Conservation (phyloP, 176 grass and related monocot species). For the Eleusine indica region DNA sequence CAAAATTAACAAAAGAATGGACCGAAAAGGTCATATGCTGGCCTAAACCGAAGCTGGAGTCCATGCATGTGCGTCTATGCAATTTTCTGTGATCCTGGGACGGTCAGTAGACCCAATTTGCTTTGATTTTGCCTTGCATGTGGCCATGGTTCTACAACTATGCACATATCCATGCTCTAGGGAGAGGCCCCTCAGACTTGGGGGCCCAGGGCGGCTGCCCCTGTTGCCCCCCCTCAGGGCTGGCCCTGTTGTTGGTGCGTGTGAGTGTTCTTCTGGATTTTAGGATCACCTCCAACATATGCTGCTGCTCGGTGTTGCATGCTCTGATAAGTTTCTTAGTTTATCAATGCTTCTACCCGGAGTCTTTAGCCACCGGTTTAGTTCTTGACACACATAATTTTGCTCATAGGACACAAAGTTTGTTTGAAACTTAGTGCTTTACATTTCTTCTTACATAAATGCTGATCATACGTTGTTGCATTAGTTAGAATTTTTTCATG, state of each 20-base stretch:
- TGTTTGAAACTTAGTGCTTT: neutral
- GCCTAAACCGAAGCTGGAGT: too few relatives aligned
- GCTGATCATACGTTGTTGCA: neutral
- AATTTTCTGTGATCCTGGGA: too few relatives aligned
- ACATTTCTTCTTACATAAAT: neutral
- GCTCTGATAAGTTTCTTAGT: neutral
- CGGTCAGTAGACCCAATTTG: too few relatives aligned
- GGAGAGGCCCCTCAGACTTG: too few relatives aligned
- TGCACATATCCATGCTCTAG: too few relatives aligned
- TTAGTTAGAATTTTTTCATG: neutral
- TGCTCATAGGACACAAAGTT: neutral
- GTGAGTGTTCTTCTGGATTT: neutral
- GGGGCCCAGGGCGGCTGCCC: too few relatives aligned
- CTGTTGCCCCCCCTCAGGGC: too few relatives aligned
- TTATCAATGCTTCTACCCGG: neutral
- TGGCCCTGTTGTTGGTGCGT: neutral
- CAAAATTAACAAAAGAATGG: too few relatives aligned
- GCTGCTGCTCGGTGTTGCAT: neutral
- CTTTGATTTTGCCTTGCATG: too few relatives aligned
- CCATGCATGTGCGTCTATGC: too few relatives aligned
- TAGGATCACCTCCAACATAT: neutral
- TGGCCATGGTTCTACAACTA: too few relatives aligned
- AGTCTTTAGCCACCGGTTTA: neutral
- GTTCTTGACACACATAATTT: neutral
- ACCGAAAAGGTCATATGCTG: too few relatives aligned